Percentiles rank a stretch among this genome's conserved stretches.
Conservation (phyloP, 2,329 filamentous ascomycete species). For the Penicillium sp. region DNA sequence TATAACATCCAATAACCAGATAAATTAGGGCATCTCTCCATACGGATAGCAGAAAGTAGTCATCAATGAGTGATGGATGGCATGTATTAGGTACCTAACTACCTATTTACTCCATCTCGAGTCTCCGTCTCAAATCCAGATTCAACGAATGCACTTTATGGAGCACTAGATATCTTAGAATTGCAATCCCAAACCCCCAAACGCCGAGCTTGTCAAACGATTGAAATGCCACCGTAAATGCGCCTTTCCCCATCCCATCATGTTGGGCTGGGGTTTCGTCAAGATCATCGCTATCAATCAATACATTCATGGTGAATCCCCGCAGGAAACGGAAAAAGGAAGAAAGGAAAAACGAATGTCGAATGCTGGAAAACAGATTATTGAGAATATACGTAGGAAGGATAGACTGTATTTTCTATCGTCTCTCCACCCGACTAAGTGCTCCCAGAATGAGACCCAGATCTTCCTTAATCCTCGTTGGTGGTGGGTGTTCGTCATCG, state of each 20-base stretch:
- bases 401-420: conserved; percentile 15
- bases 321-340: neutral
- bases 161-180: conserved; percentile 11
- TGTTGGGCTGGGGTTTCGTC: conserved; percentile 1
- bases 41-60: neutral
- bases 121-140: neutral
- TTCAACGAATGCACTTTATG: neutral
- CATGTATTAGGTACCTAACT: conserved; percentile 1
- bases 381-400: conserved; percentile 2
- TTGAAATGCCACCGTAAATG: conserved; percentile 8
- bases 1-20: too few relatives aligned
- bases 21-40: neutral
- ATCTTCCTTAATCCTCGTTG: conserved; percentile 26
- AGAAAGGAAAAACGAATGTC: neutral
- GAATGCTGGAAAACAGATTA: neutral
- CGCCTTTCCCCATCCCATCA: neutral
- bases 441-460: conserved; percentile 34
- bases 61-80: neutral
- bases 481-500: conserved; percentile 11
- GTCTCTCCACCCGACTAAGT: conserved; percentile 35
- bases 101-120: neutral
- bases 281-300: conserved; percentile 12
- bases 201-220: conserved; percentile 16
- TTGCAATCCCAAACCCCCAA: conserved; percentile 6
- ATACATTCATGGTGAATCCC: neutral